A percentile compares a stretch with the other conserved stretches of the same genome.
Conservation (phyloP, 768 basidiomycete species). For the Mycena galopus region DNA sequence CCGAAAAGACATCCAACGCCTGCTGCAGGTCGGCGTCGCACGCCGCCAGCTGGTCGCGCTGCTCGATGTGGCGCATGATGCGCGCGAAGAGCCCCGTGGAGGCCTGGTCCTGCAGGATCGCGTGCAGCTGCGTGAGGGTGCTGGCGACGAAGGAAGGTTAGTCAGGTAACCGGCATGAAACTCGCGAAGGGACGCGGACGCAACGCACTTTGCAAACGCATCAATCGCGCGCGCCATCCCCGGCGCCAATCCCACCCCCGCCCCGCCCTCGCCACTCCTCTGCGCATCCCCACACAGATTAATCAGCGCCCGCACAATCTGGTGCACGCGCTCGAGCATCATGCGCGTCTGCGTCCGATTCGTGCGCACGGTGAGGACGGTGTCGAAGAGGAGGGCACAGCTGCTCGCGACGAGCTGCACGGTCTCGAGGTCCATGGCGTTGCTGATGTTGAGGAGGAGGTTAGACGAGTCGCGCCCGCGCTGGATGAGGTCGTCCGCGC, state of each 20-base stretch:
- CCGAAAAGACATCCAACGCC: background rate
- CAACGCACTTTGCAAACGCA: conserved; percentile 9
- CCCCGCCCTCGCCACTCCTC: background rate
- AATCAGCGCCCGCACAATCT: conserved; percentile 34
- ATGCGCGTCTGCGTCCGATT: conserved; percentile 21
- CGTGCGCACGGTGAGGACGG: conserved; percentile 14
- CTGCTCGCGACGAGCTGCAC: conserved; percentile 25
- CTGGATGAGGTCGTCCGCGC: conserved; percentile 13
- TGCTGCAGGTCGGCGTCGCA: background rate
- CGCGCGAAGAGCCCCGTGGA: background rate
- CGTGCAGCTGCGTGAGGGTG: background rate
- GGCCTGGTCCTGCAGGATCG: background rate
- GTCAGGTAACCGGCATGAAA: background rate
- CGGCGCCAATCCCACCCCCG: background rate
- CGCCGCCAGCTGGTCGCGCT: background rate
- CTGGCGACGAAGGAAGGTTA: background rate
- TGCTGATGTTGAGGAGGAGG: background rate
- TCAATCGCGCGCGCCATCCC: conserved; percentile 19
- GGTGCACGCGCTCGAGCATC: conserved; percentile 35
- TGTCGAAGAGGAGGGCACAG: conserved; percentile 21
- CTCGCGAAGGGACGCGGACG: background rate
- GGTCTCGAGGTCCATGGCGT: background rate
- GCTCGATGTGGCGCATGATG: background rate
- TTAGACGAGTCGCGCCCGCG: conserved; percentile 25
- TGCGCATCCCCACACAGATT: conserved; percentile 27